Base-by-base conservation (phyloP, 176 grass and related monocot species). In the Themeda triandra region DNA sequence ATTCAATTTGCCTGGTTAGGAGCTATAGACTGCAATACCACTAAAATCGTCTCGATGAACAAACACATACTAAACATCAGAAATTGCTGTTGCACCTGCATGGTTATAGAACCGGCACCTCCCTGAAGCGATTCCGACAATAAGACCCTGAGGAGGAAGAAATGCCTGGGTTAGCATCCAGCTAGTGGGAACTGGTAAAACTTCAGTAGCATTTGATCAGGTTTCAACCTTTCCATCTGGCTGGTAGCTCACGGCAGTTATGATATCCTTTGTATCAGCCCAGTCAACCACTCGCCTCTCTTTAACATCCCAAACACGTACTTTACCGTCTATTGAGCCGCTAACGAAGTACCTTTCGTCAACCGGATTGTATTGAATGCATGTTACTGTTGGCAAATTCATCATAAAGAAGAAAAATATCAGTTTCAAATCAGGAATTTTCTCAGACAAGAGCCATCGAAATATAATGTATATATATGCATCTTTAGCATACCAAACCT, bases 281-380 rank as follows among this genome's bases (percentile, higher is more conserved):
- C 91, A 97, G 71, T 94, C 91, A 87, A 86, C 79, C 9, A 97
- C 91, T 32, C 89, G 87, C 66, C 86, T 97, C 10, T 97, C 92
- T 49, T 35, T 84, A 88, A 88, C 86, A 88, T 78, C 78, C 94
- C 94, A 97, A 72, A 92, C 69, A 21, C 91, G 91, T 27, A 92
- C 85, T 88, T 97, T 97, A 3, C 91, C 87, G 27, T 97, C 94
- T 84, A 94, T 90, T 24, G 94, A 97, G 21, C 94, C 94, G 18
- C 87, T 97, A 39, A 92, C 81, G 12, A 97, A 97, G 69, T 89
- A 86, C 41, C 63, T 77, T 60, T 92, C 91, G 64, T 93, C 83
- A 39, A 85, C 62, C 10, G 94, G 94, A 75, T 90, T 90, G 85
- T 88, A 97, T 14, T 94, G 91, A 85, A 97, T 80, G 45, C 89